These are phyloP conservation scores for Pseudocercospora fuligena DNA, from an alignment of 2,329 filamentous ascomycete species.

Conservation along the genomic window DNA sequence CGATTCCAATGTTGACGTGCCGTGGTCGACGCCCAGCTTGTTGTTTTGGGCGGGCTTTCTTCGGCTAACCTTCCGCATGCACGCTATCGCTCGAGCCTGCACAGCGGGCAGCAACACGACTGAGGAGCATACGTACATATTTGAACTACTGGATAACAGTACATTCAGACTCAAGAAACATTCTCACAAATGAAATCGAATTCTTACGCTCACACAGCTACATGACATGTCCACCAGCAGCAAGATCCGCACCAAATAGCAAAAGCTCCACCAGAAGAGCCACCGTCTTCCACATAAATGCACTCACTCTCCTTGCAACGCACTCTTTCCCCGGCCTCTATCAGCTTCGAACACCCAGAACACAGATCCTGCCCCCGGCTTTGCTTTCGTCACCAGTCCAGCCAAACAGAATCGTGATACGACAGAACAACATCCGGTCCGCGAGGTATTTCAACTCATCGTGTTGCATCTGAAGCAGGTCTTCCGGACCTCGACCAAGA, in stretches of 20 bases:
- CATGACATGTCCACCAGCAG: not conserved
- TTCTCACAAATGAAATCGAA: too few relatives aligned
- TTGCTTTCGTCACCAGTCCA: constrained; percentile 49
- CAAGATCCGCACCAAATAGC: not conserved
- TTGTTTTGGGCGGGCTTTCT: not conserved
- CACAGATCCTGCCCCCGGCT: constrained; percentile 40
- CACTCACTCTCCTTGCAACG: not conserved
- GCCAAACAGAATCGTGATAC: constrained; percentile 61
- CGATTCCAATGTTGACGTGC: constrained; percentile 7
- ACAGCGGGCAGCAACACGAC: not conserved
- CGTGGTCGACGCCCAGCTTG: not conserved
- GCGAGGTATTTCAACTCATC: constrained; percentile 57
- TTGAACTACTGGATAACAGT: not conserved
- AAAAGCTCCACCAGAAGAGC: not conserved
- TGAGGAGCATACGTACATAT: not conserved
- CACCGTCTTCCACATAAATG: not conserved
- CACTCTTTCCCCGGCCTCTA: not conserved
- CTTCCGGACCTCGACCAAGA: constrained; percentile 50
- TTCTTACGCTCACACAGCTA: not conserved
- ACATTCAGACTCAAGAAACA: not conserved
- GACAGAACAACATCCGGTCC: constrained; percentile 56
- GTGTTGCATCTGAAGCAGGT: constrained; percentile 47
- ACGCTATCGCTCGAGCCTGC: not conserved
- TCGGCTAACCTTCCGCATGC: not conserved
- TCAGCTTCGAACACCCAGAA: constrained; percentile 52